These are phyloP conservation scores for Botrytis porri DNA, from an alignment of 2,329 filamentous ascomycete species.

Conservation along the genomic window DNA sequence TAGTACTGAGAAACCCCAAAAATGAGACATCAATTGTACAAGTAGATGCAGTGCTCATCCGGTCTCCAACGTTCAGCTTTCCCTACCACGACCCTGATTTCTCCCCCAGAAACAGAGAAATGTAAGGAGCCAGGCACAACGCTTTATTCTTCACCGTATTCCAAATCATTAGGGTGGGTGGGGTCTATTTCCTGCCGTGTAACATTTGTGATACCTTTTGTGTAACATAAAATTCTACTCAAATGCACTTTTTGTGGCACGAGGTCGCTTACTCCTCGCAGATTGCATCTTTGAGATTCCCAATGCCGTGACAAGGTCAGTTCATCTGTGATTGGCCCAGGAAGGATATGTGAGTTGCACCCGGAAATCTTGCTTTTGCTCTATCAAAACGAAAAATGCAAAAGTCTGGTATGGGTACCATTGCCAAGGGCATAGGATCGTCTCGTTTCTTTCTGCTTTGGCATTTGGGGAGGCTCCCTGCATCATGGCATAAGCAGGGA, in stretches of 20 bases:
- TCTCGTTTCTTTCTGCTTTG: neutral
- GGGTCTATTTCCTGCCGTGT: constrained; percentile 5
- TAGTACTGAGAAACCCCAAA: constrained; percentile 15
- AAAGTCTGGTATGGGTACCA: neutral
- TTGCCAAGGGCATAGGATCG: neutral
- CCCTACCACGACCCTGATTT: constrained; percentile 3
- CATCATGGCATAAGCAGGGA: constrained; percentile 10
- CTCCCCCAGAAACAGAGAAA: neutral
- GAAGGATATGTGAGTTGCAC: neutral
- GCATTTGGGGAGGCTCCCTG: neutral
- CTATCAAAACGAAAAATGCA: neutral
- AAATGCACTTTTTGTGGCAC: constrained; percentile 4
- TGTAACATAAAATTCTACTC: neutral
- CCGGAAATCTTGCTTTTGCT: neutral
- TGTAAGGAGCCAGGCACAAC: neutral
- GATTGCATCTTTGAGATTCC: neutral
- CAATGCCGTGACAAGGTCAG: constrained; percentile 5
- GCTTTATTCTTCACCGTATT: constrained; percentile 10
- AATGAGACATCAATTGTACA: constrained; percentile 15
- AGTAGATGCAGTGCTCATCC: constrained; percentile 7
- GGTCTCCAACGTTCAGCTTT: constrained; percentile 12
- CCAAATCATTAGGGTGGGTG: constrained; percentile 6
- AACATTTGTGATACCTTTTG: neutral
- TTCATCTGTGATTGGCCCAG: neutral
- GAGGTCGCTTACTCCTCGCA: neutral